phyloP scores from a whole-genome alignment of 2,329 filamentous ascomycete genomes.

The Rhinocladiella mackenziei region DNA sequence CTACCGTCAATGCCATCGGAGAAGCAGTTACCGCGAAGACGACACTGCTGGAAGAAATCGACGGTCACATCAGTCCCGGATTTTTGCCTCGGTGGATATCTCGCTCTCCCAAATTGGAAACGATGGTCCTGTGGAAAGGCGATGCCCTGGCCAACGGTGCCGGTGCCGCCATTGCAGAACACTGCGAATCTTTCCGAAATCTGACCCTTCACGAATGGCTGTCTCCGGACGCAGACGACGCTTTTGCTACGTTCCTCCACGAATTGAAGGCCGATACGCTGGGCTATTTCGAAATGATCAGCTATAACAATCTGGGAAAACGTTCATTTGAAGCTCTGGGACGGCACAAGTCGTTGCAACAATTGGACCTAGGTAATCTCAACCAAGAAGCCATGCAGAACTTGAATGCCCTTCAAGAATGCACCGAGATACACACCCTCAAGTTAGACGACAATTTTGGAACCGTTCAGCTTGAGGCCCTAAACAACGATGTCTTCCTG shows the following conservation, averaged over 20 bases:
- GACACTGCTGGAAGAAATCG: constrained; percentile 57
- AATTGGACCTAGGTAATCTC: constrained; percentile 50
- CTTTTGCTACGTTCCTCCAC: constrained; percentile 57
- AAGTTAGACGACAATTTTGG: constrained; percentile 47
- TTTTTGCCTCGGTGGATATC: constrained; percentile 54
- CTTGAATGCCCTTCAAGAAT: constrained; percentile 47
- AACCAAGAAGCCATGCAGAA: constrained; percentile 48
- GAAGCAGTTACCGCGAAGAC: constrained; percentile 45
- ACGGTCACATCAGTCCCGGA: constrained; percentile 40
- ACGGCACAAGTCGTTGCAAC: constrained; percentile 51
- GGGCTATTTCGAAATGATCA: constrained; percentile 56
- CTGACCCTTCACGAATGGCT: constrained; percentile 56
- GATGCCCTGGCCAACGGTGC: constrained; percentile 54
- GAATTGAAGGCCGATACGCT: constrained; percentile 56
- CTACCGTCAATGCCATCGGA: constrained; percentile 39
- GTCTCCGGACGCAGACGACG: constrained; percentile 49
- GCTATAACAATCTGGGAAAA: constrained; percentile 51
- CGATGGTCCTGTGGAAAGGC: constrained; percentile 60
- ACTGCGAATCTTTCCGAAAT: constrained; percentile 59
- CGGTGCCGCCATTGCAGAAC: constrained; percentile 51
- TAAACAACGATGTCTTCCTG: constrained; percentile 51
- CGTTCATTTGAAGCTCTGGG: constrained; percentile 52
- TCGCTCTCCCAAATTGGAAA: constrained; percentile 54
- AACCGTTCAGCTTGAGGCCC: constrained; percentile 46
- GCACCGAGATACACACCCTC: constrained; percentile 48